phyloP scores from a whole-genome alignment of 768 basidiomycete genomes.

The Termitomyces heimii region DNA sequence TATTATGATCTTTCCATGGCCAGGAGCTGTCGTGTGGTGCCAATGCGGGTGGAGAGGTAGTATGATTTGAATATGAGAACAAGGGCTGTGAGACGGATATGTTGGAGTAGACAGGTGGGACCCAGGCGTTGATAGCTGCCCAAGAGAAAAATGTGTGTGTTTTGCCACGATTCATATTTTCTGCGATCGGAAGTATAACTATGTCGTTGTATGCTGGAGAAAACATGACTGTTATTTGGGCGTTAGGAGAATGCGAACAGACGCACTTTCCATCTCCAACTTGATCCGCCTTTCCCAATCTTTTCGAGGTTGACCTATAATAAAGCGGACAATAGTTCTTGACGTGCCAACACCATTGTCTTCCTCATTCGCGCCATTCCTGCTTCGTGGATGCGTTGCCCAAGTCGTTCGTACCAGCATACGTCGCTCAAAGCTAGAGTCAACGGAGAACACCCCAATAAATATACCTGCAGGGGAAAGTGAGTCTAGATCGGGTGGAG shows the following conservation, averaged over 20 bases:
- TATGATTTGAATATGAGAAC: conserved; percentile 64
- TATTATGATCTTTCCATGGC: conserved; percentile 45
- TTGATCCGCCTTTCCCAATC: conserved; percentile 76
- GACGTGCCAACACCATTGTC: conserved; percentile 74
- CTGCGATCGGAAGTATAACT: conserved; percentile 72
- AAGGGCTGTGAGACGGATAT: conserved; percentile 36
- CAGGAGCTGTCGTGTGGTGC: conserved; percentile 66
- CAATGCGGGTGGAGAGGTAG: conserved; percentile 49
- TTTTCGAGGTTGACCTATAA: conserved; percentile 78
- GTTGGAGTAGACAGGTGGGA: conserved; percentile 67
- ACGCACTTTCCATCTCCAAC: conserved; percentile 86
- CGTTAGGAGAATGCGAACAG: neutral
- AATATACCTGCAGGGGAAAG: conserved; percentile 83
- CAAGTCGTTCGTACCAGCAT: conserved; percentile 86
- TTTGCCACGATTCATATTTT: conserved; percentile 98
- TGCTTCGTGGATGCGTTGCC: conserved; percentile 77
- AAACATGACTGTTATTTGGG: neutral
- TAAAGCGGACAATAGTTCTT: conserved; percentile 81
- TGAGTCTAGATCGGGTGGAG: conserved; percentile 64
- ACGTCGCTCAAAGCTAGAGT: conserved; percentile 77
- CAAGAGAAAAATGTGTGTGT: conserved; percentile 89
- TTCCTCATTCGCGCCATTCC: conserved; percentile 63
- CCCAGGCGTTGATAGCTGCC: conserved; percentile 89
- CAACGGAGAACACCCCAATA: conserved; percentile 86
- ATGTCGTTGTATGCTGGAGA: conserved; percentile 77